These are phyloP conservation scores for Syzygium malaccense DNA, from an alignment of 441 rosid species.

Conservation along the genomic window DNA sequence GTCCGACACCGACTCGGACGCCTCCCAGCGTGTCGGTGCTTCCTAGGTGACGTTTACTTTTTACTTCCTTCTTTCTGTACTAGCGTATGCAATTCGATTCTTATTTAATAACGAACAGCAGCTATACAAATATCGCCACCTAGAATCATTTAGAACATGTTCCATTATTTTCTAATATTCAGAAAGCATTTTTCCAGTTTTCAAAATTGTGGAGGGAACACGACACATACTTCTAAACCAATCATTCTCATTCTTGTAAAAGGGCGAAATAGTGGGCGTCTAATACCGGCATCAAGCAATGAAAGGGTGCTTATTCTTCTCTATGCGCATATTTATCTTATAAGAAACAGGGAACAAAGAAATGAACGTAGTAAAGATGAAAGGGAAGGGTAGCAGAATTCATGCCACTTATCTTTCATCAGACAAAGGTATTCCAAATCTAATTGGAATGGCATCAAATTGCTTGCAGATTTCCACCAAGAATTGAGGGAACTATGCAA, in stretches of 20 bases:
- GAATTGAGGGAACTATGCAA: too few species aligned
- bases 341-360: not conserved
- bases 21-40: too few species aligned
- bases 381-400: not conserved
- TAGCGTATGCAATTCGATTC: not conserved
- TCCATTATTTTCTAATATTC: not conserved
- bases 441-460: too few species aligned
- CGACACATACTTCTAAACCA: not conserved
- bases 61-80: not conserved
- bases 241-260: not conserved
- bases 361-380: not conserved
- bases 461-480: too few species aligned
- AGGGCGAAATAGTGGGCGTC: not conserved
- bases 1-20: too few species aligned
- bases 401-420: too few species aligned
- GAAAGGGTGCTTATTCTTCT: fast-evolving
- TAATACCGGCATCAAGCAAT: not conserved
- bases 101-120: not conserved
- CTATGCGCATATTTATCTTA: not conserved
- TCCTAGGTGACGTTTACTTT: not conserved
- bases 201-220: not conserved
- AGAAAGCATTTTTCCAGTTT: not conserved
- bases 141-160: not conserved
- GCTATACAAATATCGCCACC: not conserved
- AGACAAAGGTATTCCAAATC: too few species aligned